Evolutionary conservation across 176 grass and related monocot genomes (phyloP).

Genomic region (Eragrostis nindensis): DNA sequence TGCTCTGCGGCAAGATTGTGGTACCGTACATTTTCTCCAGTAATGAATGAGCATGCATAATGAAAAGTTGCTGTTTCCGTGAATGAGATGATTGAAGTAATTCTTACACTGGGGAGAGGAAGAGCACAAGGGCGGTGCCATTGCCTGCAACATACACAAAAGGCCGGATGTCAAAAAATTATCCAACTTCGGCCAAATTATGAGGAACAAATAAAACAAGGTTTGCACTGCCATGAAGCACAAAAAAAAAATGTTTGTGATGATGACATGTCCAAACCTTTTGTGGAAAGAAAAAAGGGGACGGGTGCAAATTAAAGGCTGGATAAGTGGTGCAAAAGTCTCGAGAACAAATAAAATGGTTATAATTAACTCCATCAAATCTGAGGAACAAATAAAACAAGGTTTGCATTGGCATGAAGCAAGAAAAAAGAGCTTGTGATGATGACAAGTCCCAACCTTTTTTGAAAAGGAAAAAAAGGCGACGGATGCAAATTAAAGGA

Average conservation of each 20-base stretch:
- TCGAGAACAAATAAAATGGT: no score
- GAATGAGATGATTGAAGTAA: not conserved
- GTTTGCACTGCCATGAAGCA: not conserved
- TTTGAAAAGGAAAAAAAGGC: not conserved
- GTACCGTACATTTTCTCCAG: no score
- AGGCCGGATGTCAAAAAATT: not conserved
- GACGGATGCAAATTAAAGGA: not conserved
- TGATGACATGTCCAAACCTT: not conserved
- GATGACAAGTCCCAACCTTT: not conserved
- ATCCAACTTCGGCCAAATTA: not conserved
- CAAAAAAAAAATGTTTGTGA: constrained; percentile 20
- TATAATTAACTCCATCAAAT: no score
- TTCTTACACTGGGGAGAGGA: constrained; percentile 90
- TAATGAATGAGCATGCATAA: no score
- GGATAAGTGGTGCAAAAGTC: not conserved
- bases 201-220: not conserved
- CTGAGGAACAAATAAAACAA: not conserved
- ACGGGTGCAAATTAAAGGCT: not conserved
- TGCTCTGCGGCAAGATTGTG: no score
- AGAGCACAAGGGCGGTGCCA: constrained; percentile 82
- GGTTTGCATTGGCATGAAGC: not conserved
- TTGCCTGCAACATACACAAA: constrained; percentile 60
- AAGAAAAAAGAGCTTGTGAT: not conserved
- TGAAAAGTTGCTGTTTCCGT: no score
- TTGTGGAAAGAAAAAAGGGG: not conserved